Percentiles rank a stretch among this genome's conserved stretches.
Evolutionary conservation across 2,329 filamentous ascomycete species (phyloP).

Genomic region (Magnaporthales sp.): DNA sequence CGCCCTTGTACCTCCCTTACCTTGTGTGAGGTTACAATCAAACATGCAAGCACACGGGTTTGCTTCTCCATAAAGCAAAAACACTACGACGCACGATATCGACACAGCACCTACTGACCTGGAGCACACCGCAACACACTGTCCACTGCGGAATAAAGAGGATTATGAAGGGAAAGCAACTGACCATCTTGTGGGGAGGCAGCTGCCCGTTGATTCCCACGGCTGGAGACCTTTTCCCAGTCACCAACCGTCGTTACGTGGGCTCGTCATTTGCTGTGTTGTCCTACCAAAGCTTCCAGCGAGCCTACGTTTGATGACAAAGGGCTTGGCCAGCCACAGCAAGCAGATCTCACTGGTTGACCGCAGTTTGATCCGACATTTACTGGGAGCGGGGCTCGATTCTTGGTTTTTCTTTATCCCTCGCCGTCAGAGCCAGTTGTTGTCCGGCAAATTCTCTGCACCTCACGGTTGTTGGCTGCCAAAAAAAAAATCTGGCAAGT

Average conservation of each 20-base stretch:
- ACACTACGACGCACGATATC: neutral
- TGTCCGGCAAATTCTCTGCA: neutral
- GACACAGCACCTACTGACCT: neutral
- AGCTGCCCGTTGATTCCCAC: neutral
- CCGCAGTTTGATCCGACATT: neutral
- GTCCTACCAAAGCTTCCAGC: conserved; percentile 1
- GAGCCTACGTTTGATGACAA: neutral
- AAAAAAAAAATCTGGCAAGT: no score
- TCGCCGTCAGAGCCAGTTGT: neutral
- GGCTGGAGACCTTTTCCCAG: neutral
- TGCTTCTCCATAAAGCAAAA: neutral
- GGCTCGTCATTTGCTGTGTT: conserved; percentile 1
- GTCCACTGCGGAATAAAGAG: neutral
- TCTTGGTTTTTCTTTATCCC: neutral
- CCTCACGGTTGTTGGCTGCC: neutral
- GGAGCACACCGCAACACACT: neutral
- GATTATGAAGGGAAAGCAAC: neutral
- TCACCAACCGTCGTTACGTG: neutral
- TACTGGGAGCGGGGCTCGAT: neutral
- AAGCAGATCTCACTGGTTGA: neutral
- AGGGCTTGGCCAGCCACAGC: neutral
- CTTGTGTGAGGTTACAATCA: conserved; percentile 1
- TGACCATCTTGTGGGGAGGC: neutral
- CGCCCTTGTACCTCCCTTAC: neutral
- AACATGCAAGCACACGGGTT: conserved; percentile 1